Evolutionary conservation across 1,284 basidiomycete species (phyloP).

Genomic region (Somion occarium): DNA sequence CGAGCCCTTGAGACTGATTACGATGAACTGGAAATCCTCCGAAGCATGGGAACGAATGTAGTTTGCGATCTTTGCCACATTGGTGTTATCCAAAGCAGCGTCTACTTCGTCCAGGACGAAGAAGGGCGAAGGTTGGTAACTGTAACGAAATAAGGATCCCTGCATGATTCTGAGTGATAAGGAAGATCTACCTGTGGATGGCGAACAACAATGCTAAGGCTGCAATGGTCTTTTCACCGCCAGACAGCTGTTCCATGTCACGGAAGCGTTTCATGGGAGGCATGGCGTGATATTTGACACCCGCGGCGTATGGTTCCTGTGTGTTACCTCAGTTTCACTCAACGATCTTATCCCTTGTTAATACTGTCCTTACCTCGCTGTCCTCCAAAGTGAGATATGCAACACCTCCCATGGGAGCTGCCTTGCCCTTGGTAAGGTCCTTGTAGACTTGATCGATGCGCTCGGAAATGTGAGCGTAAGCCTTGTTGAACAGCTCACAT

Average conservation of each 20-base stretch:
- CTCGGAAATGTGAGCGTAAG: slow-evolving; percentile 94
- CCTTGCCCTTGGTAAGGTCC: slow-evolving; percentile 93
- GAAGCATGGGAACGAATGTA: slow-evolving; percentile 84
- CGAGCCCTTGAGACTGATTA: slow-evolving; percentile 92
- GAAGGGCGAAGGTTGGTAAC: slow-evolving; percentile 97
- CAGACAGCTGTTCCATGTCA: slow-evolving; percentile 98
- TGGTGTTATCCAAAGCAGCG: slow-evolving; percentile 94
- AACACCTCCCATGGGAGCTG: slow-evolving; percentile 90
- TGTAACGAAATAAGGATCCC: too few relatives aligned
- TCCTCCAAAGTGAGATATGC: slow-evolving; percentile 96
- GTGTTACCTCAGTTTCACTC: neutral
- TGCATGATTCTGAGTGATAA: too few relatives aligned
- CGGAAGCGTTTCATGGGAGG: slow-evolving; percentile 99
- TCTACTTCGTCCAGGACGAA: slow-evolving; percentile 99
- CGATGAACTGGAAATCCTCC: slow-evolving; percentile 88
- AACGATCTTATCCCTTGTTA: neutral
- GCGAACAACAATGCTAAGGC: slow-evolving; percentile 94
- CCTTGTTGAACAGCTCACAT: slow-evolving; percentile 91
- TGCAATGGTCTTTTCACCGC: slow-evolving; percentile 98
- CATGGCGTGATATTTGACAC: slow-evolving; percentile 99
- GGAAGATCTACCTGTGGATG: slow-evolving; percentile 75
- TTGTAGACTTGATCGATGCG: slow-evolving; percentile 97
- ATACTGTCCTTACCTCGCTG: slow-evolving; percentile 62
- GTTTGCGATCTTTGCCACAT: slow-evolving; percentile 89
- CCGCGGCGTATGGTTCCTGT: slow-evolving; percentile 92